Evolutionary conservation across 371 early-diverging fungal genomes (phyloP).

Genomic region (Mucor irregularis): DNA sequence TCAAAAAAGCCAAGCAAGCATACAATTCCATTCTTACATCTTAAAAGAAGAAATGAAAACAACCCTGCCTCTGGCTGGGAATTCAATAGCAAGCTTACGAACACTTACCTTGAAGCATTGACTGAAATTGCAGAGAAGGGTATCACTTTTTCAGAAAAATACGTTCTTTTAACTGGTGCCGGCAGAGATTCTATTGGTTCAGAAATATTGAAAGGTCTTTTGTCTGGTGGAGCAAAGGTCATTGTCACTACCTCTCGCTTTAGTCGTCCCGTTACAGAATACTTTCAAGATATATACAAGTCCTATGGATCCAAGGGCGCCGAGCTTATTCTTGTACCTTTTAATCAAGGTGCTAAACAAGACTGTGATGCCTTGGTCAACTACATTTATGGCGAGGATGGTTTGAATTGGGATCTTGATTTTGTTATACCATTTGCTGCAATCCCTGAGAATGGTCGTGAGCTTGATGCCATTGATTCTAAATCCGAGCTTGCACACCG

Average conservation of each 20-base stretch:
- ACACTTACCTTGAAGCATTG: slow-evolving; percentile 76
- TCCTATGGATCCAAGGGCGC: slow-evolving; percentile 87
- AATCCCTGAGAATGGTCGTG: slow-evolving; percentile 87
- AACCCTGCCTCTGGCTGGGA: slow-evolving; percentile 74
- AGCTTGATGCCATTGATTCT: slow-evolving; percentile 84
- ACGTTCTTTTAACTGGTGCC: slow-evolving; percentile 90
- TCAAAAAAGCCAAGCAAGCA: slow-evolving; percentile 56
- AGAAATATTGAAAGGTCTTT: slow-evolving; percentile 82
- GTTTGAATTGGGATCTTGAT: slow-evolving; percentile 92
- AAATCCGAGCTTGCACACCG: slow-evolving; percentile 90
- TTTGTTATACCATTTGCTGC: slow-evolving; percentile 96
- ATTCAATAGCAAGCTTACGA: slow-evolving; percentile 70
- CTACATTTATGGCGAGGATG: slow-evolving; percentile 88
- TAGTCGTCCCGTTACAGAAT: slow-evolving; percentile 79
- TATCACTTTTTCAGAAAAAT: slow-evolving; percentile 78
- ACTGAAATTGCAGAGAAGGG: slow-evolving; percentile 74
- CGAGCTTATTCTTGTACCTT: slow-evolving; percentile 90
- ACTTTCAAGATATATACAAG: slow-evolving; percentile 89
- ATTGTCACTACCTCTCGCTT: slow-evolving; percentile 93
- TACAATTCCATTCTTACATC: slow-evolving; percentile 79
- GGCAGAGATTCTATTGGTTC: slow-evolving; percentile 93
- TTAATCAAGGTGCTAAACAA: slow-evolving; percentile 90
- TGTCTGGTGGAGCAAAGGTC: slow-evolving; percentile 91
- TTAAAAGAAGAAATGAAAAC: slow-evolving; percentile 64
- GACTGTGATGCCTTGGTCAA: slow-evolving; percentile 81